A percentile compares a stretch with the other conserved stretches of the same genome.
These are phyloP conservation scores for Fusarium sp. DNA, from an alignment of 2,329 filamentous ascomycete species.

Conservation along the genomic window DNA sequence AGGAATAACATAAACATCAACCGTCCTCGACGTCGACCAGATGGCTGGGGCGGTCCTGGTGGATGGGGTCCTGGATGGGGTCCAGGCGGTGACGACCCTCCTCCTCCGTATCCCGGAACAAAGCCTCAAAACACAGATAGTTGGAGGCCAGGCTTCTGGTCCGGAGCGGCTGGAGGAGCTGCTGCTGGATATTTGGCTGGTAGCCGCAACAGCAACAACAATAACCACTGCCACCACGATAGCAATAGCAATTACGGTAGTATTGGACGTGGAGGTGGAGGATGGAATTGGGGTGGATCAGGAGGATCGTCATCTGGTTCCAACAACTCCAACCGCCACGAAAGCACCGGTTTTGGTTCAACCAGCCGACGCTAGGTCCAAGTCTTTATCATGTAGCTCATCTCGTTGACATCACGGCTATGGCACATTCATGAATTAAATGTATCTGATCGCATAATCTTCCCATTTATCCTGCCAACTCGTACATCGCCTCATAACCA, in stretches of 20 bases:
- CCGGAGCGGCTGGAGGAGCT: slow-evolving; percentile 72
- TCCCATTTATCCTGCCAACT: slow-evolving; percentile 43
- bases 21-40: slow-evolving; percentile 22
- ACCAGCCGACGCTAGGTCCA: slow-evolving; percentile 65
- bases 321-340: slow-evolving; percentile 60
- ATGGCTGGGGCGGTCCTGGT: slow-evolving; percentile 48
- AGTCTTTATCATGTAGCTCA: neutral
- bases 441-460: slow-evolving; percentile 32
- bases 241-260: slow-evolving; percentile 48
- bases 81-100: slow-evolving; percentile 60
- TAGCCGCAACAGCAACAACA: slow-evolving; percentile 53
- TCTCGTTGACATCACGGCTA: neutral
- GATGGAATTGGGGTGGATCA: slow-evolving; percentile 45
- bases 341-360: slow-evolving; percentile 79
- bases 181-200: slow-evolving; percentile 75
- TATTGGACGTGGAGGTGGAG: slow-evolving; percentile 45
- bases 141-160: slow-evolving; percentile 82
- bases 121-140: slow-evolving; percentile 54
- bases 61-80: slow-evolving; percentile 52
- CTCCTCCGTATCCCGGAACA: slow-evolving; percentile 57
- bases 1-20: slow-evolving; percentile 14
- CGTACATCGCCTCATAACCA: slow-evolving; percentile 27
- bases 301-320: slow-evolving; percentile 50
- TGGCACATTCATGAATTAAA: neutral
- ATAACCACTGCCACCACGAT: slow-evolving; percentile 37